Evolutionary conservation across 306 rosid genomes (phyloP).

Genomic region (Crotalaria pallida): DNA sequence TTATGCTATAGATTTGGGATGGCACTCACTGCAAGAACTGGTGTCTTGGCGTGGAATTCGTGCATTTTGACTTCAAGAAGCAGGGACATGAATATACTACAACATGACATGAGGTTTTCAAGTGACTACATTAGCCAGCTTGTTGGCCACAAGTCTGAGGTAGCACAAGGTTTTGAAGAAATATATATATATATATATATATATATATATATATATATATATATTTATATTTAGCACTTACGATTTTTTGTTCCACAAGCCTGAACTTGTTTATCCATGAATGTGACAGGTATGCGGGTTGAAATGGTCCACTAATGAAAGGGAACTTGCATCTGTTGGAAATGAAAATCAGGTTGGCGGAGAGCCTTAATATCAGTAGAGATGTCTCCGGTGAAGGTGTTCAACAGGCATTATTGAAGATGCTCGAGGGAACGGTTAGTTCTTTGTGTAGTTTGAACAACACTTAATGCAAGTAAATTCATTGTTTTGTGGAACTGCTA

Average conservation of each 20-base stretch:
- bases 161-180: slow-evolving; percentile 12
- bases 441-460: slow-evolving; percentile 2
- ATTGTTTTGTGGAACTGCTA: neutral
- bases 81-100: slow-evolving; percentile 84
- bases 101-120: slow-evolving; percentile 87
- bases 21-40: slow-evolving; percentile 89
- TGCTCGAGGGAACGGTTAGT: slow-evolving; percentile 99
- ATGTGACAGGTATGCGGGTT: slow-evolving; percentile 65
- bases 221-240: neutral
- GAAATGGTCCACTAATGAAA: slow-evolving; percentile 95
- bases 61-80: slow-evolving; percentile 89
- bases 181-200: too few relatives aligned
- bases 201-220: too few relatives aligned
- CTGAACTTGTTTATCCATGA: neutral
- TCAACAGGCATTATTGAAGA: slow-evolving; percentile 79
- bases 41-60: slow-evolving; percentile 96
- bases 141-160: slow-evolving; percentile 99
- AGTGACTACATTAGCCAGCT: slow-evolving; percentile 67
- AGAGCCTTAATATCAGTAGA: slow-evolving; percentile 92
- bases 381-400: slow-evolving; percentile 99
- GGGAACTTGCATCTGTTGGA: slow-evolving; percentile 98
- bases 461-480: neutral
- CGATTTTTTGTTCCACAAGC: neutral
- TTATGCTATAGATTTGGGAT: slow-evolving; percentile 99
- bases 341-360: slow-evolving; percentile 99